A percentile compares a stretch with the other conserved stretches of the same genome.
Conservation (phyloP, 2,329 filamentous ascomycete genomes). For the Proliferodiscus dingleyae region DNA sequence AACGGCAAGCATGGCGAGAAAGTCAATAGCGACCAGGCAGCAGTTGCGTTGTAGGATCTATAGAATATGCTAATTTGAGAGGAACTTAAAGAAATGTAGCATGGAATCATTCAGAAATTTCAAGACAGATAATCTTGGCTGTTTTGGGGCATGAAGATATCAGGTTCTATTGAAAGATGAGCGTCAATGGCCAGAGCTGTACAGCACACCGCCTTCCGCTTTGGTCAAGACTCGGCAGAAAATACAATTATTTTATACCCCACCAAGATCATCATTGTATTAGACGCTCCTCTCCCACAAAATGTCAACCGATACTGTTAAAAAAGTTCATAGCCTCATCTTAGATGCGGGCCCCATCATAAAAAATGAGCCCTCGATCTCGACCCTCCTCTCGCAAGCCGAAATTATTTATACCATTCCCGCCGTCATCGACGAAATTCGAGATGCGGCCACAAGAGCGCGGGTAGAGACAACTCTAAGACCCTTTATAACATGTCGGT, state of each 20-base stretch:
- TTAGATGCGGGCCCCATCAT: constrained; percentile 91
- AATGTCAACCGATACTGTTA: constrained; percentile 37
- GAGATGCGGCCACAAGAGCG: constrained; percentile 73
- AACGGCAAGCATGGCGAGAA: too few relatives aligned
- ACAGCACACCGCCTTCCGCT: background rate
- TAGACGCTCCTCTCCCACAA: constrained; percentile 4
- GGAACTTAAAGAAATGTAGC: too few relatives aligned
- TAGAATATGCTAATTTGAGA: too few relatives aligned
- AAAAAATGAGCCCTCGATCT: constrained; percentile 83
- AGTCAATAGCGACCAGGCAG: too few relatives aligned
- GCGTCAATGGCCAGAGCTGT: too few relatives aligned
- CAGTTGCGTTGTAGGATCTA: too few relatives aligned
- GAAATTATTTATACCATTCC: constrained; percentile 79
- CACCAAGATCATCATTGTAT: constrained; percentile 6
- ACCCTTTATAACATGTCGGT: constrained; percentile 77
- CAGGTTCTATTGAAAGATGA: too few relatives aligned
- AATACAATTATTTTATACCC: constrained; percentile 14
- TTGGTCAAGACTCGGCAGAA: background rate
- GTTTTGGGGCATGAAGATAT: too few relatives aligned
- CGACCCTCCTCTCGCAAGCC: constrained; percentile 72
- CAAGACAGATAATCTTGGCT: too few relatives aligned
- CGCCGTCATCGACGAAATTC: constrained; percentile 79
- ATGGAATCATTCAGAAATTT: too few relatives aligned
- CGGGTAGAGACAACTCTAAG: constrained; percentile 79
- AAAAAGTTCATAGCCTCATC: constrained; percentile 76